Base-by-base conservation (phyloP, 768 basidiomycete species). In the Russula griseocarnosa region DNA sequence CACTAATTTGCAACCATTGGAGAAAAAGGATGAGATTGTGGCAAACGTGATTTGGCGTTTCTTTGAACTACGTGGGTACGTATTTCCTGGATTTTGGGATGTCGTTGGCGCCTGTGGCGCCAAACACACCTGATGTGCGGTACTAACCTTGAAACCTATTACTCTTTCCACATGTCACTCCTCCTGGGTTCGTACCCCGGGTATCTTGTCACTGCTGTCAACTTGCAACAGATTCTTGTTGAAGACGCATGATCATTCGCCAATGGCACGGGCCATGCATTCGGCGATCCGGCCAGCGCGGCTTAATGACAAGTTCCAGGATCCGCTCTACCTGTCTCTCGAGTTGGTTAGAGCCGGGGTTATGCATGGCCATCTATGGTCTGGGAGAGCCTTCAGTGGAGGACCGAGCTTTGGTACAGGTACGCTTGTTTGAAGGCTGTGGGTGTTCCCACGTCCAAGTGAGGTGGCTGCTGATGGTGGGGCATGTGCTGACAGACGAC, bases 11-110 rank as follows among this genome's bases (percentile, higher is more conserved):
- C 28, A 24, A 24, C 82, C 85, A 18, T 81, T 99, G 30, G 96
- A 98, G 65, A 98, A 97, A 78, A 98, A 98, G 77, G 97, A 99
- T 70, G 97, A 99, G 74, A 81, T 97, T 0, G 97, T 99, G 4
- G 95, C 95, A 9, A 99, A 99, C 72, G 94, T 96, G 30, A 91
- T 99, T 60, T 98, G 95, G 95, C 85, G 96, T 58, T 98, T 98
- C 83, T 82, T 99, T 61, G 96, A 98, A 74, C 79, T 98, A 62
- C 81, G 97, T 75, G 94, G 94, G 95, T 96, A 75, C 73, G 87
- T 82, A 62, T 67, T 66, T 63, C 55, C 49, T 60, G 60, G 58
- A 52, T 28, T 42, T 58, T 66, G 44, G 36, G 22, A 30, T 60
- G 51, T 36, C n/a, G 11, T 28, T 22, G 54, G 66, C 62, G 68